Evolutionary conservation across 139 green algal species (phyloP).

Genomic region (Axilococcus clingmanii): DNA sequence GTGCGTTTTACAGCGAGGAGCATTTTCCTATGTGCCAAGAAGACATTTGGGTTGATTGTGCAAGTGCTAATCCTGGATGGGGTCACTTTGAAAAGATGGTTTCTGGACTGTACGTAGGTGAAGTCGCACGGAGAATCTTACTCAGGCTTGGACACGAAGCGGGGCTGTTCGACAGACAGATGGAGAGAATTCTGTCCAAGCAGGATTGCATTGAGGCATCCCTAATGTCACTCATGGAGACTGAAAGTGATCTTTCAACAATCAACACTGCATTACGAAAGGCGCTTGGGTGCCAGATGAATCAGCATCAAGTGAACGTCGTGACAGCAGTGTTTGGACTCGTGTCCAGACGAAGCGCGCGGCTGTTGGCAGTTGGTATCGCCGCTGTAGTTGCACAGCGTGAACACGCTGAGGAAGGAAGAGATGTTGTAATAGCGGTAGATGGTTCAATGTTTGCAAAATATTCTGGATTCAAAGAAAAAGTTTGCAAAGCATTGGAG

Average conservation of each 20-base stretch:
- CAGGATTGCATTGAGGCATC: slow-evolving; percentile 23
- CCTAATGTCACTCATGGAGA: slow-evolving; percentile 33
- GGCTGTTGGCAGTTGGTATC: slow-evolving; percentile 47
- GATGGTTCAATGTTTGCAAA: slow-evolving; percentile 57
- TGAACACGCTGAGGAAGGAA: neutral
- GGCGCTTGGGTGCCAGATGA: slow-evolving; percentile 5
- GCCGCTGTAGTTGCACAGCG: slow-evolving; percentile 33
- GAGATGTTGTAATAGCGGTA: slow-evolving; percentile 37
- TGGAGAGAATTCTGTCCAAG: slow-evolving; percentile 9
- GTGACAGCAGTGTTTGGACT: slow-evolving; percentile 57
- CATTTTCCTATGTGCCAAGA: slow-evolving; percentile 42
- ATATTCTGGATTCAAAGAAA: slow-evolving; percentile 23
- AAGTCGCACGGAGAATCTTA: slow-evolving; percentile 67
- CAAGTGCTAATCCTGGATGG: slow-evolving; percentile 30
- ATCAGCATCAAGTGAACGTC: slow-evolving; percentile 8
- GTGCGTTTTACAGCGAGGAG: slow-evolving; percentile 39
- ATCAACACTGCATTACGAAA: slow-evolving; percentile 15
- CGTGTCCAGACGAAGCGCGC: slow-evolving; percentile 45
- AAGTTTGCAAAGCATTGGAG: slow-evolving; percentile 1
- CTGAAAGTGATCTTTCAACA: slow-evolving; percentile 25
- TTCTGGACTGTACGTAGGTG: slow-evolving; percentile 78
- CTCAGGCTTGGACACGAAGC: slow-evolving; percentile 34
- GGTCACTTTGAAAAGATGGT: slow-evolving; percentile 88
- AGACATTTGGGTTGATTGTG: slow-evolving; percentile 58
- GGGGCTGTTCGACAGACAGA: slow-evolving; percentile 30